Percentiles rank a stretch among this genome's conserved stretches.
phyloP scores from a whole-genome alignment of 768 basidiomycete species.

The Lyophyllum shimeji region DNA sequence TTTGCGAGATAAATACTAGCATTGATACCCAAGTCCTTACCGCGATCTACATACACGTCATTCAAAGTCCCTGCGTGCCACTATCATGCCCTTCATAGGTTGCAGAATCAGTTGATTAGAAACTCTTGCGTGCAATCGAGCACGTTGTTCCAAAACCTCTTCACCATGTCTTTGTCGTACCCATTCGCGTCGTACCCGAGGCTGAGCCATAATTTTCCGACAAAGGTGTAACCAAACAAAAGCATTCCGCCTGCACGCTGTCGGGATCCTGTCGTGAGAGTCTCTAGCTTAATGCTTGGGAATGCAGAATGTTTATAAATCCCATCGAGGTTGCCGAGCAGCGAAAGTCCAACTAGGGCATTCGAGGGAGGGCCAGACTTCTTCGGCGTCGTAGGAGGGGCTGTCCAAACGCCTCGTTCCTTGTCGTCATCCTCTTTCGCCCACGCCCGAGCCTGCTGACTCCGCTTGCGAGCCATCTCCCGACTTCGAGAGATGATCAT shows the following conservation, averaged over 20 bases:
- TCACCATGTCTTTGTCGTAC: slow-evolving; percentile 60
- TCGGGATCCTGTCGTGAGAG: slow-evolving; percentile 81
- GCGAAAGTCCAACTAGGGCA: slow-evolving; percentile 75
- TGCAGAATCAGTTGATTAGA: slow-evolving; percentile 27
- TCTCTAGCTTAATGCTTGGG: slow-evolving; percentile 60
- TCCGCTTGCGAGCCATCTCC: slow-evolving; percentile 67
- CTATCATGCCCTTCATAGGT: background rate
- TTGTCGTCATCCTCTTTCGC: slow-evolving; percentile 76
- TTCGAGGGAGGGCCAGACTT: slow-evolving; percentile 42
- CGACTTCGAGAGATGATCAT: slow-evolving; percentile 61
- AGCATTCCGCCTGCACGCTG: slow-evolving; percentile 78
- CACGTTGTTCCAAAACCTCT: slow-evolving; percentile 67
- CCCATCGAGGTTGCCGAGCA: slow-evolving; percentile 83
- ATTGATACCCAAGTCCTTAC: background rate
- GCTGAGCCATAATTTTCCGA: slow-evolving; percentile 74
- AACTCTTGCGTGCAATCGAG: slow-evolving; percentile 57
- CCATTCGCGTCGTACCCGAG: slow-evolving; percentile 81
- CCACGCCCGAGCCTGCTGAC: slow-evolving; percentile 59
- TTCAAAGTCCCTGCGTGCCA: background rate
- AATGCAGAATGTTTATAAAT: slow-evolving; percentile 72
- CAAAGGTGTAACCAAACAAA: slow-evolving; percentile 79
- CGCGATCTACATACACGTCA: background rate
- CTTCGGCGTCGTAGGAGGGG: slow-evolving; percentile 21
- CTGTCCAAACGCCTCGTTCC: slow-evolving; percentile 40
- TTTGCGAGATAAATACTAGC: too few species aligned